A percentile compares a stretch with the other conserved stretches of the same genome.
phyloP scores from a whole-genome alignment of 495 filamentous ascomycete species.

The Hypoxylon cercidicola region DNA sequence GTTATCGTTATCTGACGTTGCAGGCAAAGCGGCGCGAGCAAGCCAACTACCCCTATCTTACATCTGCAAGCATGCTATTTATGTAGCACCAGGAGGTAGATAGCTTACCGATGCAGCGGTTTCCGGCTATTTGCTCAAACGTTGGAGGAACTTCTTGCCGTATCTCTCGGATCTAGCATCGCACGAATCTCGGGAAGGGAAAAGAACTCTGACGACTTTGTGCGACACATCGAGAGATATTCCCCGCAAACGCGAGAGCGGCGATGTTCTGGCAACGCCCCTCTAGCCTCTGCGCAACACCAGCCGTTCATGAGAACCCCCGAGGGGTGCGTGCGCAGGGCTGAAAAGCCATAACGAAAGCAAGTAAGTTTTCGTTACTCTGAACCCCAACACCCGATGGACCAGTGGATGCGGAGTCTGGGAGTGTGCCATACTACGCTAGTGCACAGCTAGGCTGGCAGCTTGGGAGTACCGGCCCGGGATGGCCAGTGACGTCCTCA shows the following conservation, averaged over 20 bases:
- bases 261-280: background rate
- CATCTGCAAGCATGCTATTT: conserved; percentile 17
- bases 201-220: background rate
- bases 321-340: conserved; percentile 7
- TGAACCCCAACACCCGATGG: conserved; percentile 23
- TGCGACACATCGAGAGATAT: background rate
- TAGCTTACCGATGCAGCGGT: conserved; percentile 15
- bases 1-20: conserved; percentile 2
- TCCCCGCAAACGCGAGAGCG: conserved; percentile 10
- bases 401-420: background rate
- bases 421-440: conserved; percentile 14
- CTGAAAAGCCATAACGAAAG: conserved; percentile 27
- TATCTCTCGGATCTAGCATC: conserved; percentile 9
- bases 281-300: conserved; percentile 3
- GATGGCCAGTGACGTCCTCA: conserved; percentile 32
- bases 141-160: background rate
- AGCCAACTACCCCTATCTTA: background rate
- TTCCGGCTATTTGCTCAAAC: conserved; percentile 12
- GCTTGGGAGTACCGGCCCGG: conserved; percentile 32
- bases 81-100: background rate
- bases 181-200: conserved; percentile 7
- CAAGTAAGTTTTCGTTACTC: conserved; percentile 21
- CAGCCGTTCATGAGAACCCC: conserved; percentile 1
- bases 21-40: background rate
- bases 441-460: conserved; percentile 22